Conservation (phyloP, 1,139 yeast species). For the Yamadazyma kanchanaburiensis region DNA sequence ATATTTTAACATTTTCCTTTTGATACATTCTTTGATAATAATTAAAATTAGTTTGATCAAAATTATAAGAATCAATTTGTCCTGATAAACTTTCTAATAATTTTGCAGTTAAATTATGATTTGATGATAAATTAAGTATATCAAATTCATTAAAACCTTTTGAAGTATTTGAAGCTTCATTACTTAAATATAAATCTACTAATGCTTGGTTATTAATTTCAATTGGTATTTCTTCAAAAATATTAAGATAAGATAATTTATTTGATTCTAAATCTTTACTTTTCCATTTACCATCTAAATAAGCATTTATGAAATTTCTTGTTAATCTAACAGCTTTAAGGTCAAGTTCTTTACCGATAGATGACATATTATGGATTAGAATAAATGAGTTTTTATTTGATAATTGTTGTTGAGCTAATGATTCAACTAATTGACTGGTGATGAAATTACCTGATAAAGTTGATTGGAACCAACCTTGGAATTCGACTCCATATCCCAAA, state of each 20-base stretch:
- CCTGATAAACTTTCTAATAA: constrained; percentile 68
- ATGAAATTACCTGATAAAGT: constrained; percentile 68
- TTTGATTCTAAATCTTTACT: constrained; percentile 60
- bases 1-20: constrained; percentile 67
- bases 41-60: constrained; percentile 80
- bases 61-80: constrained; percentile 74
- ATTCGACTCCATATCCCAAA: constrained; percentile 67
- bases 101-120: constrained; percentile 45
- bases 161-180: constrained; percentile 6
- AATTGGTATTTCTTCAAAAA: constrained; percentile 72
- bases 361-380: constrained; percentile 69
- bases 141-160: constrained; percentile 28
- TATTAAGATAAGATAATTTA: constrained; percentile 62
- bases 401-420: constrained; percentile 64
- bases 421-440: constrained; percentile 63
- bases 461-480: constrained; percentile 82
- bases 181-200: constrained; percentile 37
- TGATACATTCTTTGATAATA: constrained; percentile 77
- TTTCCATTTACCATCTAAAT: constrained; percentile 59
- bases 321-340: constrained; percentile 72
- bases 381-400: constrained; percentile 64
- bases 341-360: constrained; percentile 62
- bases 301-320: constrained; percentile 55
- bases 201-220: constrained; percentile 54
- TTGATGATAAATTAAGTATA: constrained; percentile 40